Evolutionary conservation across 768 basidiomycete genomes (phyloP).

Genomic region (Kwoniella sp.): DNA sequence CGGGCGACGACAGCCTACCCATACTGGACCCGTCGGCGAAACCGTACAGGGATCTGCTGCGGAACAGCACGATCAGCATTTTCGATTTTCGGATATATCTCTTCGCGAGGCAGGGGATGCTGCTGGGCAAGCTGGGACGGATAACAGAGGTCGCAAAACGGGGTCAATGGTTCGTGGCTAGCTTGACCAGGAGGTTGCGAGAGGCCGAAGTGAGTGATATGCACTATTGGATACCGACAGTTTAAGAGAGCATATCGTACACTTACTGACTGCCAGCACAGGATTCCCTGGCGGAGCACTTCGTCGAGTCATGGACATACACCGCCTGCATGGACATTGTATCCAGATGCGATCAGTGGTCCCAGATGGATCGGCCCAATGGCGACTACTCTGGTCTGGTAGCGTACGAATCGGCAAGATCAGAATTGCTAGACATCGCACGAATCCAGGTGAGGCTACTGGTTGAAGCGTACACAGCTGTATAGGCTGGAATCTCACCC

Average conservation of each 20-base stretch:
- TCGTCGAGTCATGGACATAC: conserved; percentile 90
- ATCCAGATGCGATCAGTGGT: conserved; percentile 72
- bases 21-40: conserved; percentile 75
- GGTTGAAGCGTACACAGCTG: neutral
- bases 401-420: conserved; percentile 69
- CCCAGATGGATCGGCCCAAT: conserved; percentile 41
- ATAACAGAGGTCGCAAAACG: conserved; percentile 68
- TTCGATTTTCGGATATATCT: conserved; percentile 92
- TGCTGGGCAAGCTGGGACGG: conserved; percentile 67
- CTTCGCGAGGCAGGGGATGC: conserved; percentile 73
- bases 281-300: conserved; percentile 55
- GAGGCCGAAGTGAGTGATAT: conserved; percentile 70
- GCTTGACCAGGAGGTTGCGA: conserved; percentile 69
- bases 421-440: conserved; percentile 85
- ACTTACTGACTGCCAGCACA: conserved; percentile 56
- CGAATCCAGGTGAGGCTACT: conserved; percentile 65
- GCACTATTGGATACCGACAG: no score
- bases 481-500: neutral
- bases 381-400: conserved; percentile 53
- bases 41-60: conserved; percentile 80
- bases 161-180: conserved; percentile 67
- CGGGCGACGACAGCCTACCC: conserved; percentile 73
- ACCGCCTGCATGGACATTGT: conserved; percentile 80
- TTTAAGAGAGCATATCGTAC: neutral
- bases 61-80: conserved; percentile 81